Base-by-base conservation (phyloP, 257 asterid genomes). In the Gentiana straminea region DNA sequence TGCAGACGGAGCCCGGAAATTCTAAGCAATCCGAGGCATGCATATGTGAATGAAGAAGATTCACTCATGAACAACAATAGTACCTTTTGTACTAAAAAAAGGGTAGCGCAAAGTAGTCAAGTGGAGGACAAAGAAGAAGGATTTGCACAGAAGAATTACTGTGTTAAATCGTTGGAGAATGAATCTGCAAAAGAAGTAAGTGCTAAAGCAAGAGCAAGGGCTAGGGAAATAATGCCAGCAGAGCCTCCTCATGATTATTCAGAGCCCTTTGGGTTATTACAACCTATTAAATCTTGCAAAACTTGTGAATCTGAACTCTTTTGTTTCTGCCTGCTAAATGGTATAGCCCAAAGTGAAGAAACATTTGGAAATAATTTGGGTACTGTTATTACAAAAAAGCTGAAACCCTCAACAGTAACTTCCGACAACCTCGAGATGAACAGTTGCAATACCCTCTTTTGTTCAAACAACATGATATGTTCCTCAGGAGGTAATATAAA, bases 131-230 rank as follows among this genome's bases (percentile, higher is more conserved):
- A 32, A 38, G 64, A 36, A 32, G 56, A 45, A 8, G 62, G 58
- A 9, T 61, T 57, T 7, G 35, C 68, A 1, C 50, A 64, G 15
- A 69, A 63, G 44, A 51, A 24, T 24, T 24, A 24, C 24, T 24
- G 35, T 8, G 72, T 7, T 41, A 5, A 5, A 41, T 7, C 34
- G 33, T 6, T 48, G 45, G 24, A 33, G 34, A 24, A 13, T 52
- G 62, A 24, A 24, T 24, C 64, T 45, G 81, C 70, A 0, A 86
- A 72, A 52, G 94, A 84, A 59, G 70, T 83, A n/a, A 80, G 97
- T 73, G 85, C 81, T 6, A 90, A 77, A 60, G 97, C 97, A 3
- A 80, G 97, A 69, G 24, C 80, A 13, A 84, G 94, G 73, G 98
- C 98, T n/a, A 79, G 98, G 58, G 96, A 82, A 84, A 24, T 24